Percentiles rank a stretch among this genome's conserved stretches.
Evolutionary conservation across 352 stramenopile species (phyloP).

Genomic region (Thalassiosira exigua): DNA sequence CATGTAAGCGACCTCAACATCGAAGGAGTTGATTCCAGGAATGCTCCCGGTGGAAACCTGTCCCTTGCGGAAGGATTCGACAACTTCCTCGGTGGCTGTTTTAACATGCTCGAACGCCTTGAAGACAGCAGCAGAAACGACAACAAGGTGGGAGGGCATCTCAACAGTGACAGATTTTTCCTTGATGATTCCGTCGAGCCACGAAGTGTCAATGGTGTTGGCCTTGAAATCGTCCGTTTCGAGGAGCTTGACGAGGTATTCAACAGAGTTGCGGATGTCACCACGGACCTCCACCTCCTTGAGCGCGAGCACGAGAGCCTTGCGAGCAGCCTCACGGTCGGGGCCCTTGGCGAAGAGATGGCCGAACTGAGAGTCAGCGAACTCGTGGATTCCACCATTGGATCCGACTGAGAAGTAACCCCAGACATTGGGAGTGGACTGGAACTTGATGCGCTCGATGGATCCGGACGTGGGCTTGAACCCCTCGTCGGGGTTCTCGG

Average conservation of each 20-base stretch:
- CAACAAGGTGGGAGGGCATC: constrained; percentile 77
- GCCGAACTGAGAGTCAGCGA: constrained; percentile 99
- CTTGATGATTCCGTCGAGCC: constrained; percentile 98
- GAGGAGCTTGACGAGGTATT: constrained; percentile 99
- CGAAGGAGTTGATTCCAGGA: constrained; percentile 82
- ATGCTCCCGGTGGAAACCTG: constrained; percentile 80
- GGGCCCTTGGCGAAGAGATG: constrained; percentile 99
- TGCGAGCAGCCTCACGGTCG: constrained; percentile 95
- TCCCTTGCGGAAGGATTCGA: constrained; percentile 79
- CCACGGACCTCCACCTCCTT: constrained; percentile 97
- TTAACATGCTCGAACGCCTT: constrained; percentile 82
- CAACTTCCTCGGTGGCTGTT: constrained; percentile 68
- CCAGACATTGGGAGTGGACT: constrained; percentile 98
- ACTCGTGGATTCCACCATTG: constrained; percentile 99
- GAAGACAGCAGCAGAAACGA: constrained; percentile 82
- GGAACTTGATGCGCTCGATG: constrained; percentile 99
- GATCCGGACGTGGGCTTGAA: constrained; percentile 98
- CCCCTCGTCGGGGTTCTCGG: constrained; percentile 98
- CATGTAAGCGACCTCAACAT: constrained; percentile 98
- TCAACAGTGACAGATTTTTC: constrained; percentile 88
- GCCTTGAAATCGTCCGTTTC: constrained; percentile 98
- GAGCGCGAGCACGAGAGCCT: constrained; percentile 98
- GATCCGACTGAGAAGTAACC: constrained; percentile 99
- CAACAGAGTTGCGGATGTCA: constrained; percentile 99
- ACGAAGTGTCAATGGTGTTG: constrained; percentile 99